Base-by-base conservation (phyloP, 2,329 filamentous ascomycete genomes). In the Fusarium tuaranense region DNA sequence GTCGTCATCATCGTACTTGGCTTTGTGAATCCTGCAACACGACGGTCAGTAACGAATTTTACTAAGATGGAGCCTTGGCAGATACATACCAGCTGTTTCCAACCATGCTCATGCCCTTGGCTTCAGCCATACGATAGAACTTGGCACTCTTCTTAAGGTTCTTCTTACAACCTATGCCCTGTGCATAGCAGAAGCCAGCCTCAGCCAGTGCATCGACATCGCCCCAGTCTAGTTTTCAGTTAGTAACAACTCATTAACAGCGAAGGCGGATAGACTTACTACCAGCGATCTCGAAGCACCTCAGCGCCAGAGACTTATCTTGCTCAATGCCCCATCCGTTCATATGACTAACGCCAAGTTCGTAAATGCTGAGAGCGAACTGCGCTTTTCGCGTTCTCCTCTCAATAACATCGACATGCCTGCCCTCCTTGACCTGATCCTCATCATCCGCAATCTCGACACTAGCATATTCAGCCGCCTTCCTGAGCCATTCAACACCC, bases 251-350 rank as follows among this genome's bases (percentile, higher is more conserved):
- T 25, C 27, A 16, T 46, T 4, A 5, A 25, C 22, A 5, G 25
- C 27, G 30, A 5, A 13, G 16, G 16, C 25, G 8, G 14, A 36
- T 38, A 22, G 13, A 74, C 91, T 87, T 85, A 92, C 91, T 93
- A 63, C 94, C 96, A 48, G 97, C 97, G 77, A 98, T 98, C 82
- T 99, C 97, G 81, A 98, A 99, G 81, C 97, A 99, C 63, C 95
- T 90, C 78, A 99, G 84, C 0, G 95, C 97, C 69, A 98, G 88
- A 7, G 90, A 85, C 82, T 97, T 97, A 81, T 99, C 97, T 83
- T 97, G 95, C 77, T 96, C 92, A 44, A 97, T 97, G 18, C 97
- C 97, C 97, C 97, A 99, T 7, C 97, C 97, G 78, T 99, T 98
- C 91, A 98, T 95, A 81, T 98, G 96, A 81, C 95, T 97, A 30